Conservation (phyloP, 352 stramenopile genomes). For the Phytophthora niederhauseri region DNA sequence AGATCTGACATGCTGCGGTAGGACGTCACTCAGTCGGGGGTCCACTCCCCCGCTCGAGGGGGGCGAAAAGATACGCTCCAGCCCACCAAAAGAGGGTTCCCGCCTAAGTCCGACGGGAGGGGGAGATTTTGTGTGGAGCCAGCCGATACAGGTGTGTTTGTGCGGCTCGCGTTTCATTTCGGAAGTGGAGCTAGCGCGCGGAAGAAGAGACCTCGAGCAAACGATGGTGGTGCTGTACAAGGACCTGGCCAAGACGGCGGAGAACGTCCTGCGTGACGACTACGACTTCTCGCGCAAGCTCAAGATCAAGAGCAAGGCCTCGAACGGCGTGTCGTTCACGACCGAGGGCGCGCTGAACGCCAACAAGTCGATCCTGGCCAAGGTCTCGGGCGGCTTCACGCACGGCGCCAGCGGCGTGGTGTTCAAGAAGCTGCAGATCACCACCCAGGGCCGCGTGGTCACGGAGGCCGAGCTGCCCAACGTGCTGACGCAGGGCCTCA, state of each 20-base stretch:
- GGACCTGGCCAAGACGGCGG: conserved; percentile 80
- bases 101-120: conserved; percentile 7
- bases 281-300: conserved; percentile 84
- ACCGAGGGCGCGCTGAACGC: conserved; percentile 71
- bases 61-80: conserved; percentile 20
- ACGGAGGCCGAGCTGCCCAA: conserved; percentile 83
- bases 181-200: conserved; percentile 38
- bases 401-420: conserved; percentile 66
- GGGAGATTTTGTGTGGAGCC: conserved; percentile 34
- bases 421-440: conserved; percentile 90
- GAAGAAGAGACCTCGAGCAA: conserved; percentile 9
- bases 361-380: conserved; percentile 89
- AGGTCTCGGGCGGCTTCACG: conserved; percentile 81
- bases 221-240: conserved; percentile 81
- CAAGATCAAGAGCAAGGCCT: conserved; percentile 83
- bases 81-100: not conserved
- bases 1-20: not conserved
- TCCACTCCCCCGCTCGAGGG: not conserved
- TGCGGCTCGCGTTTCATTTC: conserved; percentile 52
- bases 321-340: conserved; percentile 79
- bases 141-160: conserved; percentile 20
- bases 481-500: conserved; percentile 74
- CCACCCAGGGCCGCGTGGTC: conserved; percentile 76
- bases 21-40: not conserved
- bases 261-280: conserved; percentile 76